Percentiles rank a stretch among this genome's conserved stretches.
phyloP scores from a whole-genome alignment of 257 asterid species.

The Lantana camara region DNA sequence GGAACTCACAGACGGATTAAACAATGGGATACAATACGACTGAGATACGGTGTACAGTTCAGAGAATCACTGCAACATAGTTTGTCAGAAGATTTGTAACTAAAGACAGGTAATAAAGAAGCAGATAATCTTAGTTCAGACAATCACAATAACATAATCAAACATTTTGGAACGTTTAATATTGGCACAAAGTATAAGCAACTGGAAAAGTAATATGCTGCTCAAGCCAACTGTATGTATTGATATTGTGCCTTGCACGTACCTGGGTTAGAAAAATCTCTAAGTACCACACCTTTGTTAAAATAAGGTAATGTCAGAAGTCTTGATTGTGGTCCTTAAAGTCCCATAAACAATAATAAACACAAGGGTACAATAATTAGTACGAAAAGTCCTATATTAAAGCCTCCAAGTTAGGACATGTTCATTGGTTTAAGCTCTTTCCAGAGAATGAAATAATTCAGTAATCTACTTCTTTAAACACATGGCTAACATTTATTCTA shows the following conservation, averaged over 20 bases:
- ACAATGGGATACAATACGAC: background rate
- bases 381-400: conserved; percentile 24
- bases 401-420: conserved; percentile 3
- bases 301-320: conserved; percentile 4
- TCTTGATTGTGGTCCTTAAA: background rate
- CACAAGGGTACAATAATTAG: conserved; percentile 21
- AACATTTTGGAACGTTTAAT: conserved; percentile 16
- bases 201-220: conserved; percentile 30
- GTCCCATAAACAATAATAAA: conserved; percentile 7
- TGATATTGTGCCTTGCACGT: conserved; percentile 25
- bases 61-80: conserved; percentile 1
- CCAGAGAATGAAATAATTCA: background rate
- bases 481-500: conserved; percentile 1
- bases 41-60: background rate
- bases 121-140: background rate
- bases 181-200: conserved; percentile 17
- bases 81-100: conserved; percentile 5
- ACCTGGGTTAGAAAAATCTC: conserved; percentile 31
- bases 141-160: background rate
- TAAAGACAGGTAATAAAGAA: background rate
- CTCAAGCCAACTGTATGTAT: conserved; percentile 19
- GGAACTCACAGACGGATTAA: background rate
- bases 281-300: conserved; percentile 1
- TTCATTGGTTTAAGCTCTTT: background rate
- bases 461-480: background rate